Base-by-base conservation (phyloP, 2,329 filamentous ascomycete genomes). In the Teratosphaeria gauchensis region DNA sequence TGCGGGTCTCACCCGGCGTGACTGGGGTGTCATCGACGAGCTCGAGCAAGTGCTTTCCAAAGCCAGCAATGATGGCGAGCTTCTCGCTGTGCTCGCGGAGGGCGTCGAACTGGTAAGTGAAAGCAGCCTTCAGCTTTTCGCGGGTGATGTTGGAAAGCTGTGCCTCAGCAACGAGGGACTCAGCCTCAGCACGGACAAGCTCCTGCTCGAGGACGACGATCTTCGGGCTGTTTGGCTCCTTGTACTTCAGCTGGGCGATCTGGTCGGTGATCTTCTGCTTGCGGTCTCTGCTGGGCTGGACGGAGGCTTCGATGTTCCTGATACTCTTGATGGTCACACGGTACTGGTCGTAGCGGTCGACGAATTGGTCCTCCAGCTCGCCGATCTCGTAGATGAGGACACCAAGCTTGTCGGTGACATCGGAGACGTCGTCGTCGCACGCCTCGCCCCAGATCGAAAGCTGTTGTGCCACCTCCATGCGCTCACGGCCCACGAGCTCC, bases 251-350 rank as follows among this genome's bases (percentile, higher is more conserved):
- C 76, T 97, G 92, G 55, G 94, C 92, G 69, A 99, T 99, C 74
- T 97, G 90, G 74, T 99, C 94, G 69, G 90, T 96, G 72, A 99
- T 97, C 79, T 97, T 99, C 76, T 97, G 92, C 81, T 99, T 99
- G 76, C 94, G 89, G 77, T 99, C 94, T 78, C 94, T 85, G 80
- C 92, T 96, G 58, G 94, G 94, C 78, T 99, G 94, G 55, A 99
- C 94, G 24, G 92, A 97, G 60, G 92, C 92, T 77, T 99, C 94
- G 65, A 99, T 99, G 78, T 99, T 99, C 70, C 94, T 89, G 71
- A 99, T 96, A 75, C 91, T 95, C 87, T 99, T 99, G 78, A 99
- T 95, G 57, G 94, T 99, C 59, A 99, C 89, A 72, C 94, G 90
- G 80, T 97, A 99, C 78, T 99, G 94, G 76, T 99, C 94, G 77